A percentile compares a stretch with the other conserved stretches of the same genome.
phyloP scores from a whole-genome alignment of 2,329 filamentous ascomycete species.

The Sclerotinia spermophila region DNA sequence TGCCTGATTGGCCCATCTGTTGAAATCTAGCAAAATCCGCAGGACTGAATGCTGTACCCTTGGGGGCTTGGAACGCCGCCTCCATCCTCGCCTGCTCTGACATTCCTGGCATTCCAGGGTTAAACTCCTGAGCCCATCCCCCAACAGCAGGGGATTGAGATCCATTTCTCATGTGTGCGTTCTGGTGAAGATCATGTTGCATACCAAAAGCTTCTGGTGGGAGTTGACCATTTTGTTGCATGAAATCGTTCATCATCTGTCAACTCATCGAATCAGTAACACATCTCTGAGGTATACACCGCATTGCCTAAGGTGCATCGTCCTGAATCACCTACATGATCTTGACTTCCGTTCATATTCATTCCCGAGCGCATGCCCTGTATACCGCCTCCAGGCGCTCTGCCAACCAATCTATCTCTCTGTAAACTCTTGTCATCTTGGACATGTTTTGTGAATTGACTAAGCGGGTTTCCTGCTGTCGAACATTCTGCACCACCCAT shows the following conservation, averaged over 20 bases:
- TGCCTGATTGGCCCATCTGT: constrained; percentile 57
- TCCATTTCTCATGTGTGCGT: constrained; percentile 28
- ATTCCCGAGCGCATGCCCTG: constrained; percentile 67
- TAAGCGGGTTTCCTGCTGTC: constrained; percentile 90
- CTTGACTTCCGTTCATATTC: constrained; percentile 54
- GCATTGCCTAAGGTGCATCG: background rate
- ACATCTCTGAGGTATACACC: background rate
- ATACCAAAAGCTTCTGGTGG: constrained; percentile 40
- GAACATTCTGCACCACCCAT: constrained; percentile 95
- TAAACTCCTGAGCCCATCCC: constrained; percentile 62
- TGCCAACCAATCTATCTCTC: constrained; percentile 78
- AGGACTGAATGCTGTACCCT: constrained; percentile 63
- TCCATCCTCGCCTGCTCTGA: constrained; percentile 63
- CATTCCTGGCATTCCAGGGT: constrained; percentile 51
- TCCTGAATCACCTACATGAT: constrained; percentile 53
- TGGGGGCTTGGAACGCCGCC: constrained; percentile 59
- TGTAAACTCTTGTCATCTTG: constrained; percentile 95
- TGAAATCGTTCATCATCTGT: constrained; percentile 90
- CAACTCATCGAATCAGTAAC: constrained; percentile 19
- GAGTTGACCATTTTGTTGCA: constrained; percentile 70
- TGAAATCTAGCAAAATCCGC: constrained; percentile 88
- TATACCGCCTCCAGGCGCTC: constrained; percentile 65
- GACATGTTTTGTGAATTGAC: constrained; percentile 95
- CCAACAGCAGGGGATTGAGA: constrained; percentile 41
- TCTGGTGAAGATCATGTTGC: constrained; percentile 36